Evolutionary conservation across 1,139 yeast genomes (phyloP), one percentile per base, ranked within the genome.

Genomic region (Blastobotrys buckinghamii): DNA sequence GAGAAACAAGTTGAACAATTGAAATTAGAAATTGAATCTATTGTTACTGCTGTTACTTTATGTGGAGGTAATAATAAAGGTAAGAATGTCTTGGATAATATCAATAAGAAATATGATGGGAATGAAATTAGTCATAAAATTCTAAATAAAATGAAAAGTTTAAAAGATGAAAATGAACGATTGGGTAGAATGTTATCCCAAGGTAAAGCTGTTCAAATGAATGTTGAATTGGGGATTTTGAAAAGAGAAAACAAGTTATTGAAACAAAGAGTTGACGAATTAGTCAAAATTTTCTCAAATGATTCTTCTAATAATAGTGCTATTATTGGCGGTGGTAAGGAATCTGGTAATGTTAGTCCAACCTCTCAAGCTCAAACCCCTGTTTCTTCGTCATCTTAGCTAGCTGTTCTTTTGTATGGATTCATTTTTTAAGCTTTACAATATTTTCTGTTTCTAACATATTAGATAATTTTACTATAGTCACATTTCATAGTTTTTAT

Each of bases 121-220:
- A 80, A 84, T 56, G 92, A 86, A 55, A 67, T 87, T 45, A 81
- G 92, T 8, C 95, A 88, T 62, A 82, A 84, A 56, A 78, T 86
- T 49, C 72, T 87, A 45, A 74, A 77, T 45, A 81, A 87, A 54
- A 62, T 89, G 53, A 77, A 78, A 51, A 68, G 75, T 50, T 69
- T 88, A 54, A 79, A 80, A 22, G 74, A 74, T 42, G 96, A 89
- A 62, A 89, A 89, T 61, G 83, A 80, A 50, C 77, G 75, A 50
- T 74, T 88, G 64, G 75, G 84, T 16, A 77, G 78, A 57, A 78
- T 85, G 81, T 65, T 85, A 13, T 80, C 89, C 54, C 81, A 75
- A 62, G 87, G 95, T 16, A 80, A 80, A 59, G 76, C 84, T 43
- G 83, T 83, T 58, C 86, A 85, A 58, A 71, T 82, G 55, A 78